Evolutionary conservation across 331 rosid genomes (phyloP), one percentile per base, ranked within the genome.

Genomic region (Stylosanthes scabra): DNA sequence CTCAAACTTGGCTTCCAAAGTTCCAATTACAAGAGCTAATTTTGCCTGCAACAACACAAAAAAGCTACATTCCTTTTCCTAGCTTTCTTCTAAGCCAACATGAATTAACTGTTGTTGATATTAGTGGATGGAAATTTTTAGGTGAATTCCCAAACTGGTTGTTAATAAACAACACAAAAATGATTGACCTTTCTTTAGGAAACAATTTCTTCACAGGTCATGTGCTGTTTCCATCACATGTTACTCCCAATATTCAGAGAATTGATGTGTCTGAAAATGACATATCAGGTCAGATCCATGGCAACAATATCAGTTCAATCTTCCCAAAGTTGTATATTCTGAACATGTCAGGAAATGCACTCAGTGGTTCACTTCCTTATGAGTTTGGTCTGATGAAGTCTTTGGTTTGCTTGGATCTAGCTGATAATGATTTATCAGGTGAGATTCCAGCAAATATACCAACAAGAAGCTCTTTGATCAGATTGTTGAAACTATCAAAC

Each of bases 101-200:
- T 20, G 10, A 20, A 16, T 55, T 55, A 20, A 55, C 12, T 2
- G 0, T 15, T 52, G 58, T 52, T 15, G 80, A 75, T 46, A 45
- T 57, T 13, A 34, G 54, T 46, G 6, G 54, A 1, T 75, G 80
- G n/a, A 66, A 34, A 31, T 16, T 75, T 8, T 14, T 5, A 12
- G 74, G 80, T 12, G 68, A 57, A 9, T 75, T 57, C 8, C 74
- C 80, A 15, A 66, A 34, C 1, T 75, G 80, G 80, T 57, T 75
- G n/a, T 1, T 75, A 39, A 31, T 34, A 67, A 75, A 75, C 62
- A 75, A 75, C 68, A 12, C 74, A 14, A 34, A 75, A 46, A 16
- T 75, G 31, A 54, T 11, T 7, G 1, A 15, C 9, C 28, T 54
- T 7, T 7, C 8, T 54, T 5, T 54, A 15, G 25, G 59, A 15